Evolutionary conservation across 2,329 filamentous ascomycete genomes (phyloP), one percentile per base, ranked within the genome.

Genomic region (Fusarium pilosicola): DNA sequence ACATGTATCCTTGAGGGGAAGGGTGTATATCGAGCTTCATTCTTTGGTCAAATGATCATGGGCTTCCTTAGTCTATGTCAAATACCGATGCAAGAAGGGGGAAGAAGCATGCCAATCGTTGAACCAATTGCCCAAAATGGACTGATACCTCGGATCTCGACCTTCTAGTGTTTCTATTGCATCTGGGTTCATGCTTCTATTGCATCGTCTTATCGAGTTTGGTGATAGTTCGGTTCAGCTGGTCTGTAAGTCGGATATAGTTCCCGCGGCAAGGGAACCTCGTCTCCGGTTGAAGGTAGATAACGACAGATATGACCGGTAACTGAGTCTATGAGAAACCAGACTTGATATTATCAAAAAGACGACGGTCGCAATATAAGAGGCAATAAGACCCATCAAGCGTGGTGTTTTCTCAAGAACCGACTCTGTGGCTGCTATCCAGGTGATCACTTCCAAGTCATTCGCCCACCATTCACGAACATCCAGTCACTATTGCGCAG

Each of bases 221-320:
- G 42, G 44, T 18, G 24, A 63, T 49, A 38, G 39, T 32, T 36
- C 46, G 32, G 52, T 51, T 39, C 42, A 45, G 39, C 54, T 62
- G 60, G 58, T 67, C 44, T 55, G 62, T 49, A 60, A 32, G n/a
- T 74, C 59, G 62, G 66, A 59, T 68, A 67, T 57, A 44, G 59
- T 68, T 74, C 59, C 70, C 70, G 66, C 42, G 34, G 39, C 45
- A 38, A 41, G 34, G 51, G 14, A 55, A 18, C 14, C 34, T 30
- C 20, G 36, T 30, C 36, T n/a, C 8, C 20, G 24, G 17, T 14
- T 41, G 4, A 17, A 55, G 24, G 8, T 41, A 41, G 51, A 55
- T 30, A 30, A n/a, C 11, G 8, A 10, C 7, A 55, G 20, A 55
- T 3, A 13, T 18, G 11, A 8, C 18, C 38, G 3, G 22, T n/a